Conservation (phyloP, 495 filamentous ascomycete species). For the Halenospora varia region DNA sequence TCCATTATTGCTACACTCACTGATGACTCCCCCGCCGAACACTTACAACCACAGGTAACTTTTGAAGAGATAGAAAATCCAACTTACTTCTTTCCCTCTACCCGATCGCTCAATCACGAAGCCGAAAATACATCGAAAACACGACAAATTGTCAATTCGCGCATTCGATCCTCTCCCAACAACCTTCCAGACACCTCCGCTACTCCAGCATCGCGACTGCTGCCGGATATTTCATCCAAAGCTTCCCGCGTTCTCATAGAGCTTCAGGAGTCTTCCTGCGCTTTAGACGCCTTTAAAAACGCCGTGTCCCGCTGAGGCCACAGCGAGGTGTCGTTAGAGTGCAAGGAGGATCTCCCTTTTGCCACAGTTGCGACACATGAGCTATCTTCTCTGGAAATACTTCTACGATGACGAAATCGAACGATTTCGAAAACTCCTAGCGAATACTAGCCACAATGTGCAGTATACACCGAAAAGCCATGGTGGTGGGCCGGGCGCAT, state of each 20-base stretch:
- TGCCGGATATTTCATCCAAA: not conserved
- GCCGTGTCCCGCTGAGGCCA: constrained; percentile 78
- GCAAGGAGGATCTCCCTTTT: constrained; percentile 45
- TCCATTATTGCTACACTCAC: not conserved
- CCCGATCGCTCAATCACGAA: not conserved
- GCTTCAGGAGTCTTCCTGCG: constrained; percentile 23
- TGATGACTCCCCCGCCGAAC: not conserved
- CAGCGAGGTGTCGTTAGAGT: constrained; percentile 75
- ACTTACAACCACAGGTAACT: not conserved
- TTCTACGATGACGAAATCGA: constrained; percentile 96
- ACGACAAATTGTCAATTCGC: too few species aligned
- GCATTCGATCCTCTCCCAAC: too few species aligned
- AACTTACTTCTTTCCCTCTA: not conserved
- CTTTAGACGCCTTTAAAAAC: constrained; percentile 59
- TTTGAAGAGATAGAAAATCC: not conserved
- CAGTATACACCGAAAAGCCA: constrained; percentile 39
- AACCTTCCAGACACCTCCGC: not conserved
- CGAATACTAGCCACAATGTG: constrained; percentile 53
- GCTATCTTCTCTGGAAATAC: constrained; percentile 89
- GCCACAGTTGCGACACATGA: constrained; percentile 70
- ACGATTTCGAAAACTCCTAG: constrained; percentile 78
- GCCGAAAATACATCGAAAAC: too few species aligned
- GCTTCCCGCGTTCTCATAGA: not conserved
- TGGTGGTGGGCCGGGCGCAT: constrained; percentile 24
- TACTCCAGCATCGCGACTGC: not conserved